Conservation (phyloP, 164 flowering plant genomes). For the Magnolia kwangsiensis region DNA sequence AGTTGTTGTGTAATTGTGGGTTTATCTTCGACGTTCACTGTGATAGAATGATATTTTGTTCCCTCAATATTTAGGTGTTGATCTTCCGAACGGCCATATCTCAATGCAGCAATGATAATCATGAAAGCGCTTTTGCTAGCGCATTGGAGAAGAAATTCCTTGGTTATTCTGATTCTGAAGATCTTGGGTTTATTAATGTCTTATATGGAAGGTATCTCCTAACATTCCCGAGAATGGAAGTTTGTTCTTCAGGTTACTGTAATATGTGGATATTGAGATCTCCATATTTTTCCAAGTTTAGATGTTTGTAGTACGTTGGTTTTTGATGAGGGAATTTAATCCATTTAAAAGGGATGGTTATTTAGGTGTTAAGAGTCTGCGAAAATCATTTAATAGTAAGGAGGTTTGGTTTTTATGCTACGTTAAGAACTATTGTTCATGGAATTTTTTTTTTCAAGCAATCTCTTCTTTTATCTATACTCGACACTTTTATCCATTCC, state of each 20-base stretch:
- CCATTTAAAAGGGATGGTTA: no score
- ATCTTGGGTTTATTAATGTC: slow-evolving; percentile 39
- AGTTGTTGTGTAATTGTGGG: neutral
- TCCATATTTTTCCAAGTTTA: no score
- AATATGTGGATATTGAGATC: neutral
- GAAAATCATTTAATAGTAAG: no score
- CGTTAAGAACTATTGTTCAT: no score
- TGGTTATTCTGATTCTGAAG: slow-evolving; percentile 28
- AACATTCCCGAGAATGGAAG: no score
- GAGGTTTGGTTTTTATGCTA: no score
- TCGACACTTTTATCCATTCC: no score
- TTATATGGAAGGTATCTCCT: slow-evolving; percentile 59
- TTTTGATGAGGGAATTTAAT: no score
- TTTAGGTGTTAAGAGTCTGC: no score
- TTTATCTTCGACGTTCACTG: neutral
- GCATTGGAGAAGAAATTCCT: slow-evolving; percentile 12
- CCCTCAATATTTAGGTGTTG: slow-evolving; percentile 42
- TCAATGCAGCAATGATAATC: slow-evolving; percentile 15
- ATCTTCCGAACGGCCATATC: slow-evolving; percentile 31
- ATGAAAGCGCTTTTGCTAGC: slow-evolving; percentile 14
- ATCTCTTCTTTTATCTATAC: no score
- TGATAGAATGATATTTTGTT: neutral
- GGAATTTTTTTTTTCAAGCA: no score
- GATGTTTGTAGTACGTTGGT: no score
- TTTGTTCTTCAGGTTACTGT: neutral